Conservation (phyloP, 306 rosid species). For the Prosopis cineraria region DNA sequence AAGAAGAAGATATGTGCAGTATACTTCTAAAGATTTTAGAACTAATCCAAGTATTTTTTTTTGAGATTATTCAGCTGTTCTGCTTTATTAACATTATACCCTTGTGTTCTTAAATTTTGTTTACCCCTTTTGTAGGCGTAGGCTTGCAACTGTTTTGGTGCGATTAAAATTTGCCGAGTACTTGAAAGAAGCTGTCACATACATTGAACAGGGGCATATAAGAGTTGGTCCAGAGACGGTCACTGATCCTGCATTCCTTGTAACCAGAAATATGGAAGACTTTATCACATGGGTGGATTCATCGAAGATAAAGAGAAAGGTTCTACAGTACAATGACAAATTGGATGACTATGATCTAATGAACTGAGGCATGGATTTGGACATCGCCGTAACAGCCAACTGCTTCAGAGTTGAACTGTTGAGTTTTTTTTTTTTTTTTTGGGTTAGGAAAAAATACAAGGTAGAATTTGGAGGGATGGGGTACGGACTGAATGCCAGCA, state of each 20-base stretch:
- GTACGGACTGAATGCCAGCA: background rate
- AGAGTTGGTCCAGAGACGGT: slow-evolving; percentile 86
- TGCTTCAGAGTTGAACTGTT: background rate
- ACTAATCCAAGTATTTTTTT: background rate
- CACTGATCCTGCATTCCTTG: slow-evolving; percentile 85
- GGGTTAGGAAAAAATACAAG: background rate
- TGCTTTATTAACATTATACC: background rate
- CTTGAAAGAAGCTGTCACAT: slow-evolving; percentile 86
- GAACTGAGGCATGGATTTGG: slow-evolving; percentile 44
- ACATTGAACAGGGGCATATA: slow-evolving; percentile 89
- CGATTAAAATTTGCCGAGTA: slow-evolving; percentile 77
- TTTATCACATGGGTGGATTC: slow-evolving; percentile 92
- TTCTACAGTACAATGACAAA: slow-evolving; percentile 78
- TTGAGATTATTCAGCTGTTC: background rate
- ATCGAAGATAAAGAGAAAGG: slow-evolving; percentile 86
- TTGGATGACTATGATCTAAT: slow-evolving; percentile 84
- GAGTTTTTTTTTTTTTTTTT: background rate
- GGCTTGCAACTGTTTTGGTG: slow-evolving; percentile 81
- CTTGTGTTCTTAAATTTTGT: background rate
- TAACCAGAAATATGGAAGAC: slow-evolving; percentile 93
- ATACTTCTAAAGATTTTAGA: background rate
- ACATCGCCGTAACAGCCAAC: background rate
- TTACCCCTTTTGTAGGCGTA: slow-evolving; percentile 63
- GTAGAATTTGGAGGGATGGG: background rate
- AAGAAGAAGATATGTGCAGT: background rate